Percentiles rank a stretch among this genome's conserved stretches.
Evolutionary conservation across 768 basidiomycete genomes (phyloP).

Genomic region (Rhodotorula babjevae): DNA sequence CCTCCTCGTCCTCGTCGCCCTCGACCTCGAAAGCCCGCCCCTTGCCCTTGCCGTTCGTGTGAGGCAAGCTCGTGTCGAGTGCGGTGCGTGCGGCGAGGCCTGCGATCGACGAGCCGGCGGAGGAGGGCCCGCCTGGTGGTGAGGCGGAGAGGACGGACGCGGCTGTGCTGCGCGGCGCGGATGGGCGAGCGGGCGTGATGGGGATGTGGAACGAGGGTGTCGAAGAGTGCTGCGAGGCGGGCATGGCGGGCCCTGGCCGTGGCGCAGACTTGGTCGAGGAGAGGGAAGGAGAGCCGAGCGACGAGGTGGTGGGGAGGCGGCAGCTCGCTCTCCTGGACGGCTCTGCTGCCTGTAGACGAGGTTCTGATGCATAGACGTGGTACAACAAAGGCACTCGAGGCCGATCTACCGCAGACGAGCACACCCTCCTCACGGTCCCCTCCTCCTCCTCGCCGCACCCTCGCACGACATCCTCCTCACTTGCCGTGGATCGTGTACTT

Average conservation of each 20-base stretch:
- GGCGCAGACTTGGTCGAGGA: not conserved
- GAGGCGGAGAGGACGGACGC: not conserved
- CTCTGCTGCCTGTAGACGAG: no score
- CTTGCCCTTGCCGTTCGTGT: not conserved
- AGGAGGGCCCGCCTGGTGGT: no score
- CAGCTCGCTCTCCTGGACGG: no score
- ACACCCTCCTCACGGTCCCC: not conserved
- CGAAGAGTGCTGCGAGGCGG: not conserved
- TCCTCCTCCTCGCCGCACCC: no score
- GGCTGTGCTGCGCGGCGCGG: not conserved
- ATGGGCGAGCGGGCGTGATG: not conserved
- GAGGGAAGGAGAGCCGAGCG: not conserved
- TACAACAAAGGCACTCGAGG: no score
- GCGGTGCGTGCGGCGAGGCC: no score
- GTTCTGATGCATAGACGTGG: no score
- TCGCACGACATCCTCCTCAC: not conserved
- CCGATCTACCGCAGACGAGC: not conserved
- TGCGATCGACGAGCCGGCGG: no score
- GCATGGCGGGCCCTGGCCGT: no score
- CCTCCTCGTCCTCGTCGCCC: not conserved
- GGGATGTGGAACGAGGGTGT: not conserved
- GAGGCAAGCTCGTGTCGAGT: no score
- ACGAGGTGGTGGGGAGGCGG: not conserved
- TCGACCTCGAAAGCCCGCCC: not conserved
- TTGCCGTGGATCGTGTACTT: constrained; percentile 35